Base-by-base conservation (phyloP, 306 rosid genomes). In the Carpinus fangiana region DNA sequence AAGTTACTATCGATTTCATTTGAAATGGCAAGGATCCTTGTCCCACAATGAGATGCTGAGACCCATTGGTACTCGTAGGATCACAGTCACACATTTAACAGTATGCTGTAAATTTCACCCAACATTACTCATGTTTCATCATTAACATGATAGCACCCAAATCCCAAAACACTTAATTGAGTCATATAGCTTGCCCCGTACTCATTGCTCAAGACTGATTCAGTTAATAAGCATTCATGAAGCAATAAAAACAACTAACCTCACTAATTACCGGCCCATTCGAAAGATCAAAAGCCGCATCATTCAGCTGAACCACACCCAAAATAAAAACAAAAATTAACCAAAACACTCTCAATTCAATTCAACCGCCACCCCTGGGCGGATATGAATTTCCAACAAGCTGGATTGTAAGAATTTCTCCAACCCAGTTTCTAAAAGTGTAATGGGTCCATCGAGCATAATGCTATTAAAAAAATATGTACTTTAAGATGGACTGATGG, bases 261-360 rank as follows among this genome's bases (percentile, higher is more conserved):
- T 94, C 92, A 57, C 88, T 92, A 52, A 90, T 5, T 8, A 94
- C 67, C 28, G 91, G 89, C 59, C 97, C 98, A 31, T 86, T 92
- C 55, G 97, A 92, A 84, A 94, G 97, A 85, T 92, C 97, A 79
- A 94, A 92, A 3, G 98, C 97, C 2, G 98, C 98, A 41, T 92
- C 98, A 28, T 90, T 94, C 34, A 94, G 90, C 98, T 94, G 81
- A 79, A 86, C 73, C 54, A 81, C 59, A 28, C 50, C 77, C 74
- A 87, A 75, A 38, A 41, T 6, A 56, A 77, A 79, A 50, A 18
- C 13, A 77, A 75, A 26, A 38, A 54, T 20, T 14, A 53, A 71
- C 20, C 2, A 23, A 73, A 79, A 79, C 20, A 14, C 54, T 7
- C 52, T 48, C 14, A 48, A 48, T 11, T 47, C 51, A 8, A 47